phyloP scores from a whole-genome alignment of 1,139 yeast genomes.

The Hyphopichia burtonii region DNA sequence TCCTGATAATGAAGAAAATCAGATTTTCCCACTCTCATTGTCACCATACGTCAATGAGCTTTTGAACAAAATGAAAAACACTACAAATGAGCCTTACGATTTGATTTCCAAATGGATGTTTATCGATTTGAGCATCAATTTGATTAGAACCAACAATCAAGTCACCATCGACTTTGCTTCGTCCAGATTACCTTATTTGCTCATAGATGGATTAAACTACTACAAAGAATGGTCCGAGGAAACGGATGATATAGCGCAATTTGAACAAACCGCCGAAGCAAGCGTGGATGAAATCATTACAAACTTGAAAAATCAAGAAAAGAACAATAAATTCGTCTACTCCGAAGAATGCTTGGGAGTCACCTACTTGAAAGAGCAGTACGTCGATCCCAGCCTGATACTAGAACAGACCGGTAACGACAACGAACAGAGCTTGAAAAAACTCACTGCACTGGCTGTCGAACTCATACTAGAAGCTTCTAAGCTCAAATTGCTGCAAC shows the following conservation, averaged over 20 bases:
- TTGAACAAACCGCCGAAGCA: neutral
- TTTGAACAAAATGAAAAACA: neutral
- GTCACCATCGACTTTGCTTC: neutral
- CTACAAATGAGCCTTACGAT: neutral
- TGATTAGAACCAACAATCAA: neutral
- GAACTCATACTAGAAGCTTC: neutral
- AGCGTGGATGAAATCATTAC: neutral
- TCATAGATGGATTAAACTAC: neutral
- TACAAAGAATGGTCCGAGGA: neutral
- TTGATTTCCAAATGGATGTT: neutral
- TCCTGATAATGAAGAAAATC: constrained; percentile 22
- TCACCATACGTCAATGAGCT: neutral
- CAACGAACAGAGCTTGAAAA: neutral
- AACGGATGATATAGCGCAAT: neutral
- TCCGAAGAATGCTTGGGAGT: neutral
- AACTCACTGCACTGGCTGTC: neutral
- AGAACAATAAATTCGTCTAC: neutral
- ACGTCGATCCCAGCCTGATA: neutral
- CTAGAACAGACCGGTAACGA: neutral
- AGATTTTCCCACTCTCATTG: neutral
- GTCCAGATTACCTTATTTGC: neutral
- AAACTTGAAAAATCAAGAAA: neutral
- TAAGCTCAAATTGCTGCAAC: neutral
- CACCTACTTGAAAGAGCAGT: neutral
- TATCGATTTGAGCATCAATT: neutral